Evolutionary conservation across 768 basidiomycete species (phyloP).

Genomic region (Tephrocybe sp.): DNA sequence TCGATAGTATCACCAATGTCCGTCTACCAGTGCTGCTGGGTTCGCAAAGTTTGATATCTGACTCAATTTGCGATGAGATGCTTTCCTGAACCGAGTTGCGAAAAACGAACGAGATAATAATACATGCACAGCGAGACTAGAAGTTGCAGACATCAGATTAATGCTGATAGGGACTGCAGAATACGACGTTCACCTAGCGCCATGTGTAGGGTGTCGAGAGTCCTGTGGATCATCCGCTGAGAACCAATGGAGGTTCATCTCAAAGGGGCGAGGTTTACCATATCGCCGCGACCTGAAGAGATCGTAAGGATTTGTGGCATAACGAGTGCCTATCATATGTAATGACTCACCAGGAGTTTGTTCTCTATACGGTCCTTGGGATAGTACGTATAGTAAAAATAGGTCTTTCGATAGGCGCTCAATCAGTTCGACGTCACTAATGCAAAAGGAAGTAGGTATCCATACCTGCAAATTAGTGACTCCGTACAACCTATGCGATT

Average conservation of each 20-base stretch:
- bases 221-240: slow-evolving; percentile 20
- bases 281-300: slow-evolving; percentile 25
- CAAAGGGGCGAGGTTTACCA: slow-evolving; percentile 22
- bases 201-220: slow-evolving; percentile 31
- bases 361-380: slow-evolving; percentile 26
- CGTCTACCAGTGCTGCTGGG: slow-evolving; percentile 28
- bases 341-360: slow-evolving; percentile 25
- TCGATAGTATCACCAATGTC: slow-evolving; percentile 32
- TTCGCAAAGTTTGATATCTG: slow-evolving; percentile 40
- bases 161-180: not conserved
- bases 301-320: not conserved
- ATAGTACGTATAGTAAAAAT: slow-evolving; percentile 34
- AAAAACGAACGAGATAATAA: slow-evolving; percentile 32
- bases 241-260: not conserved
- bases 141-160: not conserved
- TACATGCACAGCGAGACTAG: slow-evolving; percentile 35
- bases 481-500: slow-evolving; percentile 31
- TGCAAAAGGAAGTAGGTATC: not conserved
- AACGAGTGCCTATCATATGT: not conserved
- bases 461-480: slow-evolving; percentile 34
- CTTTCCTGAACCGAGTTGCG: not conserved
- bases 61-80: not conserved
- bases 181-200: slow-evolving; percentile 29
- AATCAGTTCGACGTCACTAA: not conserved
- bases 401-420: slow-evolving; percentile 24